Conservation (phyloP, 805 yeast species). For the Yarrowia porcina region DNA sequence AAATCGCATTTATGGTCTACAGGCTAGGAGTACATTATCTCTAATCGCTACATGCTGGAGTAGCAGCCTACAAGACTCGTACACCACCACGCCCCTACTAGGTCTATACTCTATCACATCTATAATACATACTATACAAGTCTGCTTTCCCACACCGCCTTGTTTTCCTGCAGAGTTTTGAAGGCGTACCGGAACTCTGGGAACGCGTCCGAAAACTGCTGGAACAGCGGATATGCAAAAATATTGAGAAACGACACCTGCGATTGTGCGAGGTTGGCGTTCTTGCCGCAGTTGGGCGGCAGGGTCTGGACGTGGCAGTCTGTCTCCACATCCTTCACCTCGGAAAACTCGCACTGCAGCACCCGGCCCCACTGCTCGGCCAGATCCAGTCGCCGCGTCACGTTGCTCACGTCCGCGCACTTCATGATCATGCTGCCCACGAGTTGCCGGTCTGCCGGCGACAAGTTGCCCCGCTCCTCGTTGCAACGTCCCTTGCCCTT, state of each 20-base stretch:
- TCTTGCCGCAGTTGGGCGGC: conserved; percentile 26
- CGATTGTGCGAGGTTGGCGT: conserved; percentile 51
- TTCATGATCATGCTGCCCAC: conserved; percentile 72
- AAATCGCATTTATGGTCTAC: neutral
- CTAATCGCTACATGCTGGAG: too few relatives aligned
- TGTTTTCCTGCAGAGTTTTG: conserved; percentile 14
- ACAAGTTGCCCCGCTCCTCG: conserved; percentile 14
- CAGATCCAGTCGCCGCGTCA: conserved; percentile 70
- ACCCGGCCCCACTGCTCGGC: conserved; percentile 84
- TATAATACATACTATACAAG: conserved; percentile 25
- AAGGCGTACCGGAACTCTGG: conserved; percentile 41
- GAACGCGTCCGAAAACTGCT: conserved; percentile 55
- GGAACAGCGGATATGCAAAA: conserved; percentile 76
- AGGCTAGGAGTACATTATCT: too few relatives aligned
- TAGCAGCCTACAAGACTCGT: too few relatives aligned
- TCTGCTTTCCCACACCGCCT: conserved; percentile 22
- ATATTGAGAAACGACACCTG: conserved; percentile 80
- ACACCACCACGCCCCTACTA: neutral
- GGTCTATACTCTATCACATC: conserved; percentile 12
- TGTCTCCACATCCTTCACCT: conserved; percentile 54
- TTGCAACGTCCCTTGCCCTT: conserved; percentile 12
- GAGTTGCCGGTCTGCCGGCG: conserved; percentile 36
- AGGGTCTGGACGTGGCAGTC: conserved; percentile 33
- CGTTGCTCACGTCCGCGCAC: conserved; percentile 95
- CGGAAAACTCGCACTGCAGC: conserved; percentile 73